These are phyloP conservation scores for Seiridium cupressi DNA, from an alignment of 2,329 filamentous ascomycete genomes.

Conservation along the genomic window DNA sequence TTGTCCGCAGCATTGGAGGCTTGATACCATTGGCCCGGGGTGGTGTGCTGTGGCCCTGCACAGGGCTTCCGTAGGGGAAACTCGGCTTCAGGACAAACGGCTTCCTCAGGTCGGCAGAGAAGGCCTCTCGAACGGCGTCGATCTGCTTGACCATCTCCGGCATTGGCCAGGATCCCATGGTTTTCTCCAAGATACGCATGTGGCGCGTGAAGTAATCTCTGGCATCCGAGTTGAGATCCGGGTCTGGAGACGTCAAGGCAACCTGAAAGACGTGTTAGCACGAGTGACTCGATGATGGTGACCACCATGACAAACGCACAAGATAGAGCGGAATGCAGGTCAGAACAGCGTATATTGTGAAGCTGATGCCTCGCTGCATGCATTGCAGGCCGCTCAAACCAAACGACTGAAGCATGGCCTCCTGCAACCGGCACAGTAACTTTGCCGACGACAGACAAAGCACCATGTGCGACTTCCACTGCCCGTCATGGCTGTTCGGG, in stretches of 20 bases:
- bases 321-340: slow-evolving; percentile 92
- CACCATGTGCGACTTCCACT: slow-evolving; percentile 87
- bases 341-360: slow-evolving; percentile 88
- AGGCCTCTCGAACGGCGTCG: slow-evolving; percentile 83
- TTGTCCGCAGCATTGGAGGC: slow-evolving; percentile 42
- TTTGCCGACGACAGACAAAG: slow-evolving; percentile 84
- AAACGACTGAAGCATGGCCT: slow-evolving; percentile 74
- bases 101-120: slow-evolving; percentile 80
- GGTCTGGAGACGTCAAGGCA: slow-evolving; percentile 89
- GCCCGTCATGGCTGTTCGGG: slow-evolving; percentile 65
- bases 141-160: slow-evolving; percentile 89
- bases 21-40: slow-evolving; percentile 53
- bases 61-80: slow-evolving; percentile 84
- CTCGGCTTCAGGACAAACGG: slow-evolving; percentile 86
- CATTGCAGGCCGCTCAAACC: slow-evolving; percentile 79
- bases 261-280: slow-evolving; percentile 53
- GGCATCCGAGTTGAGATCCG: slow-evolving; percentile 80
- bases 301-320: slow-evolving; percentile 53
- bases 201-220: slow-evolving; percentile 88
- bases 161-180: slow-evolving; percentile 80
- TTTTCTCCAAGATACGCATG: slow-evolving; percentile 89
- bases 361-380: slow-evolving; percentile 94
- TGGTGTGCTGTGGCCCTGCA: slow-evolving; percentile 62
- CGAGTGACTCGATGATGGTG: not conserved
- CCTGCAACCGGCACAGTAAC: slow-evolving; percentile 80